Evolutionary conservation across 140 eudicot genomes (phyloP).

Genomic region (Flaveria floridana): DNA sequence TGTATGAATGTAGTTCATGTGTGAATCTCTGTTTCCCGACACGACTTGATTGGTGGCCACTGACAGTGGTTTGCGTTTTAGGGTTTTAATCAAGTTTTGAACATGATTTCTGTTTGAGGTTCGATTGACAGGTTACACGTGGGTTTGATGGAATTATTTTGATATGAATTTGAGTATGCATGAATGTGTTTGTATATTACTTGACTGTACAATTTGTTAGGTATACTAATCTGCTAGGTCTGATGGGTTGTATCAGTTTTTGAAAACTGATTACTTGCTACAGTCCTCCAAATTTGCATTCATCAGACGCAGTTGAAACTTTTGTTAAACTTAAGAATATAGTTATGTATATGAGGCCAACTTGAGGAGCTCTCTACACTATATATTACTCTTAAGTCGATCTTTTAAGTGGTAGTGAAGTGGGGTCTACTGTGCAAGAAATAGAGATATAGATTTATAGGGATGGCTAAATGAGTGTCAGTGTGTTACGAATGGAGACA

Average conservation of each 20-base stretch:
- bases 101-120: conserved; percentile 6
- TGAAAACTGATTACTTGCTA: neutral
- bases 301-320: too few relatives aligned
- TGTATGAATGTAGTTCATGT: neutral
- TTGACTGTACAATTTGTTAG: conserved; percentile 17
- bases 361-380: neutral
- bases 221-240: conserved; percentile 1
- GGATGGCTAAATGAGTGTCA: neutral
- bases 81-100: conserved; percentile 13
- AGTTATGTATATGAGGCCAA: too few relatives aligned
- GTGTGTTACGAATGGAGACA: neutral
- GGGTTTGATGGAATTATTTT: neutral
- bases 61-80: conserved; percentile 21
- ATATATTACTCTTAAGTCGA: neutral
- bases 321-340: too few relatives aligned
- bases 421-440: neutral
- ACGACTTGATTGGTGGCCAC: neutral
- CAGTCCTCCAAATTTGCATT: neutral
- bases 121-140: conserved; percentile 5
- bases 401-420: conserved; percentile 10
- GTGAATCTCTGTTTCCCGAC: conserved; percentile 15
- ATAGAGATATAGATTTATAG: neutral
- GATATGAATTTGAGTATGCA: neutral
- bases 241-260: neutral
- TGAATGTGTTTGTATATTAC: neutral